Conservation (phyloP, 345 rosid genomes). For the Eucalyptus sideroxylon region DNA sequence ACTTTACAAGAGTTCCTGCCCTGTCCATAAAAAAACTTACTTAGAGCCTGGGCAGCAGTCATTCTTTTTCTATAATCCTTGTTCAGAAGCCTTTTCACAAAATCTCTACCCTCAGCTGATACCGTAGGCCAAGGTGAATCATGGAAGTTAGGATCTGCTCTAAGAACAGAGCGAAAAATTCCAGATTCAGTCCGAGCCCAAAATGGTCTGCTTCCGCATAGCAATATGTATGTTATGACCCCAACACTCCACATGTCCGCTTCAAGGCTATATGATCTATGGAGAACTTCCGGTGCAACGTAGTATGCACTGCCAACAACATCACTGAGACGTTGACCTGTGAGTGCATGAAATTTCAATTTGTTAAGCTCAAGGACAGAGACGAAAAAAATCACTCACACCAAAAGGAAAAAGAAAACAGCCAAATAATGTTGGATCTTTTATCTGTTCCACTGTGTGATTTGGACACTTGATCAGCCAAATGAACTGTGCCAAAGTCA, state of each 20-base stretch:
- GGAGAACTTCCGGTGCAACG: conserved; percentile 98
- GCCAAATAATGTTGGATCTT: not conserved
- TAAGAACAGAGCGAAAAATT: conserved; percentile 87
- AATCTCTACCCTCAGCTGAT: conserved; percentile 80
- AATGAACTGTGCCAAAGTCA: not conserved
- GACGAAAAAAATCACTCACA: not conserved
- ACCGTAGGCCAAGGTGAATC: conserved; percentile 92
- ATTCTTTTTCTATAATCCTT: conserved; percentile 97
- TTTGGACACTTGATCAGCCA: not conserved
- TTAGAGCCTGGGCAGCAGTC: conserved; percentile 90
- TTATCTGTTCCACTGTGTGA: not conserved
- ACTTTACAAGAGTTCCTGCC: not conserved
- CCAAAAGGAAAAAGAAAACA: not conserved
- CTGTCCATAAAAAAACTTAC: conserved; percentile 24
- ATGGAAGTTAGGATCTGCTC: conserved; percentile 83
- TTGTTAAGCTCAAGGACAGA: not conserved
- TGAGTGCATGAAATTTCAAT: not conserved
- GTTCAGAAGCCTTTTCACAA: conserved; percentile 82
- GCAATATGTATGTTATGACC: conserved; percentile 79
- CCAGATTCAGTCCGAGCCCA: conserved; percentile 97
- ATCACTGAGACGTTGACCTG: conserved; percentile 94
- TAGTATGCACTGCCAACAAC: conserved; percentile 99
- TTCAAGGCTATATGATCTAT: conserved; percentile 86
- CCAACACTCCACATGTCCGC: conserved; percentile 99
- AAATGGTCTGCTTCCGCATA: conserved; percentile 97